Evolutionary conservation across 1,139 yeast genomes (phyloP).

Genomic region (Debaryomyces nepalensis): DNA sequence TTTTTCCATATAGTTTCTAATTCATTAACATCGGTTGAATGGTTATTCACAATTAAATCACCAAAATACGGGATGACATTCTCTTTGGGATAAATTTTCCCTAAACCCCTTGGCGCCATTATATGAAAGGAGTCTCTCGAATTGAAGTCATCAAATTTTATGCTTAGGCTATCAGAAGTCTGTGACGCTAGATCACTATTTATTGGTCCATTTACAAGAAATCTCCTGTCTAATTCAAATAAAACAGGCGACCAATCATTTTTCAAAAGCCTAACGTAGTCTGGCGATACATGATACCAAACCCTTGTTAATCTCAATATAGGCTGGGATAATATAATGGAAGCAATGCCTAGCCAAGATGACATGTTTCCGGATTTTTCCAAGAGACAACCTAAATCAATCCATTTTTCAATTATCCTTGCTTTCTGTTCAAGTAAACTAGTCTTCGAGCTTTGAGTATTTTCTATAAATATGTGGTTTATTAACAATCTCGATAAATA

Average conservation of each 20-base stretch:
- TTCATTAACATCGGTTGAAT: constrained; percentile 53
- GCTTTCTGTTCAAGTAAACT: constrained; percentile 58
- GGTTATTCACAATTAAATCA: constrained; percentile 58
- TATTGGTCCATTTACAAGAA: constrained; percentile 46
- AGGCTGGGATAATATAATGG: constrained; percentile 82
- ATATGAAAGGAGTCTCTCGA: constrained; percentile 65
- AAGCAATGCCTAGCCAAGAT: constrained; percentile 91
- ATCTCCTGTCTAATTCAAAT: constrained; percentile 82
- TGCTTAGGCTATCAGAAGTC: constrained; percentile 13
- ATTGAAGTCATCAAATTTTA: constrained; percentile 14
- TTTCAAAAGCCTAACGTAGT: constrained; percentile 63
- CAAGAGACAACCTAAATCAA: constrained; percentile 75
- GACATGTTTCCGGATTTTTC: constrained; percentile 92
- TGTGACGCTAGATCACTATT: constrained; percentile 13
- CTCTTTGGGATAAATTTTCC: constrained; percentile 74
- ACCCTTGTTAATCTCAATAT: constrained; percentile 71
- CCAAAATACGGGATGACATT: constrained; percentile 91
- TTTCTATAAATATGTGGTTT: constrained; percentile 69
- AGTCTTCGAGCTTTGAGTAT: constrained; percentile 22
- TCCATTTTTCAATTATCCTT: constrained; percentile 77
- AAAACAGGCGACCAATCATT: constrained; percentile 95
- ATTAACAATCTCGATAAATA: constrained; percentile 73
- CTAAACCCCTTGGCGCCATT: constrained; percentile 88
- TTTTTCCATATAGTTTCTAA: constrained; percentile 70
- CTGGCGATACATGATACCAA: constrained; percentile 76